Evolutionary conservation across 225 moss, liverwort and hornwort genomes (phyloP), one percentile per base, ranked within the genome.

Genomic region (Pseudoscleropodium purum): DNA sequence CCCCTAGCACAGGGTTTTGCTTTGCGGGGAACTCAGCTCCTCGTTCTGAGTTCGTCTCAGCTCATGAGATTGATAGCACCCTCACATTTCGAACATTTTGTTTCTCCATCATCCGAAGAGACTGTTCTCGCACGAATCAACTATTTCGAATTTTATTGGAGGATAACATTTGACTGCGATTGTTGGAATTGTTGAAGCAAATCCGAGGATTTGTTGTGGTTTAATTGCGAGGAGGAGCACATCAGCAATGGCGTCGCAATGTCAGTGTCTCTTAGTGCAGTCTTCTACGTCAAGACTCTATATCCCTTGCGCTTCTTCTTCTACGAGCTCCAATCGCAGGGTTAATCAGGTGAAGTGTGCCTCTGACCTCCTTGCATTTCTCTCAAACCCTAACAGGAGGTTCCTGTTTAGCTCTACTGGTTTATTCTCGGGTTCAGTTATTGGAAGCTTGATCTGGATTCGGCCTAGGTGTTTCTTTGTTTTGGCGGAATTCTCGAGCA

Each of bases 241-340:
- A 79, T 63, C 93, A 83, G 41, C 56, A 33, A 93, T 93, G 93
- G 90, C 93, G 67, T 79, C 91, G 67, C 93, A 90, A 81, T 90
- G 91, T n/a, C 93, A 89, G 52, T 86, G 85, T n/a, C 86, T 93
- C 73, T 72, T 41, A 37, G 45, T 90, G 69, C 92, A 86, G 24
- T 88, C 89, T 82, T 57, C 82, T 13, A 77, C 64, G 8, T 82
- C 88, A 17, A 80, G 67, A 16, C 45, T 74, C 27, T 37, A 14
- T 37, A 10, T 37, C 13, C 57, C 85, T 45, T 67, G 15, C 66
- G 31, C 85, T 63, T 81, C 85, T 26, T 69, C 90, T 78, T 79
- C 90, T 23, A 72, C 86, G 65, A 88, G 74, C 73, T 47, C 21
- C 33, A 86, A 79, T 84, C 26, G 76, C 64, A 70, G 82, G 59